Percentiles rank a stretch among this genome's conserved stretches.
Conservation (phyloP, 1,139 yeast species). For the Geotrichum fermentans region DNA sequence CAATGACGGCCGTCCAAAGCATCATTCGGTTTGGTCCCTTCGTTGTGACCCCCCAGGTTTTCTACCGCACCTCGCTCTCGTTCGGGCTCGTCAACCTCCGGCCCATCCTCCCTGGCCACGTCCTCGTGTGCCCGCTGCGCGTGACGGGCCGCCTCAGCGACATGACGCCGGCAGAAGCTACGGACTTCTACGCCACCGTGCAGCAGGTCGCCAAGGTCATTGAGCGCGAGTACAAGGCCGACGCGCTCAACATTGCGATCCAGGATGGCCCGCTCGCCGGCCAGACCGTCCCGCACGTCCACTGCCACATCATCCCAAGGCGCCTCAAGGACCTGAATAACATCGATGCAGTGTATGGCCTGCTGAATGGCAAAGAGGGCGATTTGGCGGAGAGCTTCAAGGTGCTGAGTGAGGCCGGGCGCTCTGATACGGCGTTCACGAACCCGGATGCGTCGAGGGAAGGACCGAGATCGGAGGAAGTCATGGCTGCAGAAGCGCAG, state of each 20-base stretch:
- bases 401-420: slow-evolving; percentile 10
- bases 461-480: slow-evolving; percentile 49
- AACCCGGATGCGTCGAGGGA: slow-evolving; percentile 36
- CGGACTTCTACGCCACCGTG: slow-evolving; percentile 74
- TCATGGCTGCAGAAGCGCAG: slow-evolving; percentile 62
- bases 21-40: slow-evolving; percentile 33
- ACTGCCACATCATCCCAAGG: slow-evolving; percentile 88
- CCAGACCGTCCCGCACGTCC: slow-evolving; percentile 88
- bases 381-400: slow-evolving; percentile 37
- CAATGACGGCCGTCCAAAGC: background rate
- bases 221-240: slow-evolving; percentile 62
- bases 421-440: slow-evolving; percentile 9
- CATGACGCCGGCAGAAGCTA: slow-evolving; percentile 62
- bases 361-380: slow-evolving; percentile 49
- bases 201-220: slow-evolving; percentile 67
- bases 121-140: slow-evolving; percentile 77
- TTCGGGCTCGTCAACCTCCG: slow-evolving; percentile 83
- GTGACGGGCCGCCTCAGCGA: slow-evolving; percentile 61
- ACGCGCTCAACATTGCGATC: slow-evolving; percentile 77
- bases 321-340: slow-evolving; percentile 49
- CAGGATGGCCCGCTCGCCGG: slow-evolving; percentile 97
- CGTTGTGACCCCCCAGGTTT: slow-evolving; percentile 56
- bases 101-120: slow-evolving; percentile 89
- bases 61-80: slow-evolving; percentile 38
- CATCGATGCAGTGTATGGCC: slow-evolving; percentile 66